These are phyloP conservation scores for Leccinum subrobustum DNA, from an alignment of 1,284 basidiomycete genomes.

Conservation along the genomic window DNA sequence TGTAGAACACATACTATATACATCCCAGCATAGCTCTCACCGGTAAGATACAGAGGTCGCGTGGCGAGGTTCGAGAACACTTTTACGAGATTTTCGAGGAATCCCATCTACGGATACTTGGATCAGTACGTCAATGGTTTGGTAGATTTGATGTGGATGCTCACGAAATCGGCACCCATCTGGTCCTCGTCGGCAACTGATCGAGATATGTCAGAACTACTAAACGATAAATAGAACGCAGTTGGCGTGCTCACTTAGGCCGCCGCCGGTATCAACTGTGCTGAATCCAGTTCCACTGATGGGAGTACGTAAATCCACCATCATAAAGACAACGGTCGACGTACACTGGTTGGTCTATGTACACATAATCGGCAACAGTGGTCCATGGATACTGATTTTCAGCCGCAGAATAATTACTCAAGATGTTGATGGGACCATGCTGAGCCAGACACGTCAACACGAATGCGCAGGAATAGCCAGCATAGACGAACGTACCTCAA, in stretches of 20 bases:
- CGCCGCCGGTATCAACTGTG: background rate
- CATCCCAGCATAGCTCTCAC: too few relatives aligned
- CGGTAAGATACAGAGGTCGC: too few relatives aligned
- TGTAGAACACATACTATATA: conserved; percentile 35
- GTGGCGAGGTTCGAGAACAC: too few relatives aligned
- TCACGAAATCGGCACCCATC: background rate
- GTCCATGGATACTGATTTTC: background rate
- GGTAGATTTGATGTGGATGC: background rate
- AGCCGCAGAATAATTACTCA: background rate
- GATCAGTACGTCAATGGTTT: background rate
- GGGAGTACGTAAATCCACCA: too few relatives aligned
- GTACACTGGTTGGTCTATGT: background rate
- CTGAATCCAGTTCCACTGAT: too few relatives aligned
- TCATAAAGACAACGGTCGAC: background rate
- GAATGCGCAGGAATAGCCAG: background rate
- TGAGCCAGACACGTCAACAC: background rate
- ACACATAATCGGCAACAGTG: background rate
- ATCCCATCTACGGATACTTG: background rate
- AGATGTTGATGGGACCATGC: background rate
- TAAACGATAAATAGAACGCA: background rate
- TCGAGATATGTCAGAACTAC: background rate
- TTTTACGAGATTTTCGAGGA: too few relatives aligned
- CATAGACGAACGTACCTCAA: background rate
- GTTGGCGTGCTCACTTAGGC: background rate
- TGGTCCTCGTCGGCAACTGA: background rate